Percentiles rank a stretch among this genome's conserved stretches.
phyloP scores from a whole-genome alignment of 169 alveolate genomes.

The Plasmodium malariae region DNA sequence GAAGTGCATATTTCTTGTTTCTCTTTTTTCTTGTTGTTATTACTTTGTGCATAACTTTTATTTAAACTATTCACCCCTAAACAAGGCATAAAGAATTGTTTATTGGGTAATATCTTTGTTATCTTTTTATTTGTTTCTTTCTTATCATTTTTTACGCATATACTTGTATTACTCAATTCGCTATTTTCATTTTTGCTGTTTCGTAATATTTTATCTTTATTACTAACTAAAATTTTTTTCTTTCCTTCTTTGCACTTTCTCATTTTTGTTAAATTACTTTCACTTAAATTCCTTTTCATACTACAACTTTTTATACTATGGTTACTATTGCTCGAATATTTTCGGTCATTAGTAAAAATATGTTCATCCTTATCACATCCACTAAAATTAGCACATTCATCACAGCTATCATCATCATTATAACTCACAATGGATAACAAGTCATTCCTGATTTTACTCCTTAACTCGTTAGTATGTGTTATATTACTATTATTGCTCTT shows the following conservation, averaged over 20 bases:
- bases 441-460: no score
- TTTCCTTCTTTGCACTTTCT: background rate
- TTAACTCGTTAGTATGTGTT: no score
- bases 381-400: no score
- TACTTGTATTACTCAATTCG: background rate
- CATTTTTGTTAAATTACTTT: background rate
- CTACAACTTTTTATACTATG: background rate
- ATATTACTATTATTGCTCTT: background rate
- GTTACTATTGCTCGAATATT: background rate
- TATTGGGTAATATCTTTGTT: background rate
- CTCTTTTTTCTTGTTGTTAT: background rate
- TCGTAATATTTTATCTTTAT: background rate
- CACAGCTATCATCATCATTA: no score
- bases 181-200: background rate
- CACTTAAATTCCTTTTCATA: conserved; percentile 2
- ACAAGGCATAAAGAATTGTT: conserved; percentile 7
- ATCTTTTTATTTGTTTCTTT: background rate
- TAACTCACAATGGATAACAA: no score
- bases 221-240: background rate
- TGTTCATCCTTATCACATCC: no score
- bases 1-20: background rate
- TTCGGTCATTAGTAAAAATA: background rate
- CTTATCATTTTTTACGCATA: background rate
- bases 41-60: background rate
- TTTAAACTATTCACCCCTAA: background rate